Base-by-base conservation (phyloP, 2,329 filamentous ascomycete genomes). In the Aureobasidium subglaciale region DNA sequence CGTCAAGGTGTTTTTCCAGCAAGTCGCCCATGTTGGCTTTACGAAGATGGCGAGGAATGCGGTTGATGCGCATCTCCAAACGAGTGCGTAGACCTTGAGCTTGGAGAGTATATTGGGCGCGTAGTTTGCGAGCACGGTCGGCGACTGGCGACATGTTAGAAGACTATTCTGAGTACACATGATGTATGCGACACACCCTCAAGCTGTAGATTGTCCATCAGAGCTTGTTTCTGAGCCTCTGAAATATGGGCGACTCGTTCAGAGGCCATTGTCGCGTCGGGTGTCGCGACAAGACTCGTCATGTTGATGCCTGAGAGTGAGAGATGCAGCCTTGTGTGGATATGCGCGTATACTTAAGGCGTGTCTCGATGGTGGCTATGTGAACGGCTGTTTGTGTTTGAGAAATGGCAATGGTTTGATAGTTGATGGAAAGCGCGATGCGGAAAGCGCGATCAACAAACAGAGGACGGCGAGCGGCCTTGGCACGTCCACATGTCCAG, bases 41-140 rank as follows among this genome's bases (percentile, higher is more conserved):
- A 58, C 92, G 85, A 60, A 96, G 74, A 15, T 85, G 80, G 63
- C 83, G 81, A 7, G 93, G 93, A 52, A 97, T 93, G 54, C 93
- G 85, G 68, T 96, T 96, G 69, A 97, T 81, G 72, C 93, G 88
- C 73, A 95, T 87, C 71, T 96, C 91, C 52, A 99, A 86, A 59
- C 92, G 86, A 58, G 90, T 85, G 59, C 87, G 83, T 35, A 97
- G 79, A 60, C 88, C 88, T 69, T 92, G 87, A 20, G 90, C 88
- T 71, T 96, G 91, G 9, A 95, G 80, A 58, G 87, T 86, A 74
- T 95, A 96, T 69, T 95, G 90, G 6, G 91, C 87, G 64, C 91
- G 84, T 59, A 97, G 78, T 70, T 92, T 90, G 63, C 92, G 83
- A 59, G 89, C 88, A 68, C 91, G 84, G 73, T 95, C 88, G 16